Evolutionary conservation across 2,329 filamentous ascomycete genomes (phyloP), one percentile per base, ranked within the genome.

Genomic region (Annulohypoxylon truncatum): DNA sequence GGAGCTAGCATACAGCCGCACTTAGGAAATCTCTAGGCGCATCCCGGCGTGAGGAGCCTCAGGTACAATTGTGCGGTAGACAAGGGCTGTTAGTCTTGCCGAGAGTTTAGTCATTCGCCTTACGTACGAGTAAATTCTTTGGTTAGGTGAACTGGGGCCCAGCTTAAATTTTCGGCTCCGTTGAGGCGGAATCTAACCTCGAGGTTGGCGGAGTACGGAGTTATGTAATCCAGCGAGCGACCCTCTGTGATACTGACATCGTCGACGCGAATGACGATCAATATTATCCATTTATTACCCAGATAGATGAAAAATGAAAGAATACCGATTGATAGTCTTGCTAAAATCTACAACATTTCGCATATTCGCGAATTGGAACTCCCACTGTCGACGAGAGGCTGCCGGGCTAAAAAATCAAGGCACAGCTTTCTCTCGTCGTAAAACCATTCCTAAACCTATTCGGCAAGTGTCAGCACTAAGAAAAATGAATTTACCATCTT

Each of bases 141-240:
- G 42, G 35, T 8, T 53, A 15, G 18, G 5, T 15, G 29, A 24
- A n/a, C 38, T 52, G 8, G 38, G 24, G 26, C 9, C n/a, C 35
- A 18, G 5, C 2, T 20, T 54, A n/a, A n/a, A 29, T n/a, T 7
- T 38, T 54, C 51, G 51, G 51, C 15, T 44, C 52, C 38, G 52
- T 13, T 13, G 7, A 28, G 44, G 28, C 24, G 22, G 38, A 10
- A 20, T 10, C 13, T 3, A 22, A 18, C 18, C 8, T 42, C 12
- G 38, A 42, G 38, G 35, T 38, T 38, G 35, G 26, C 51, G 51
- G 51, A 54, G 51, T 54, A 40, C 51, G 51, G 51, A 54, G 51
- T 54, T 54, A 54, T 54, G 51, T 52, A 35, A 52, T 42, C 18
- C 3, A 10, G 38, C 38, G 18, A 22, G n/a, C 8, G 15, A 12